Evolutionary conservation across 2,329 filamentous ascomycete species (phyloP).

Genomic region (Alternaria rosae): DNA sequence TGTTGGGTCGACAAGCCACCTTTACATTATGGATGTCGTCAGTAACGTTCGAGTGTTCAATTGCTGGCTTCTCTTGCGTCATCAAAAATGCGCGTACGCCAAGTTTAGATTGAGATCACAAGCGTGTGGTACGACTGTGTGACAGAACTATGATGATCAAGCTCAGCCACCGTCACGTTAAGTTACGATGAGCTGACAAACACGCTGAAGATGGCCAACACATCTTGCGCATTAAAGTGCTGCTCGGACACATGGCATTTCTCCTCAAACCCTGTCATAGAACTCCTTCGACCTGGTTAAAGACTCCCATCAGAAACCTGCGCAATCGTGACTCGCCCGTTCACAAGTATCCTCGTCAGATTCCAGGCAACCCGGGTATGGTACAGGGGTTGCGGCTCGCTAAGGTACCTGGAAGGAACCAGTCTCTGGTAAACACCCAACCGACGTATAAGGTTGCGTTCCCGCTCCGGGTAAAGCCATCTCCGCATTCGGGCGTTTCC

Average conservation of each 20-base stretch:
- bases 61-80: not conserved
- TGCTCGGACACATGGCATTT: not conserved
- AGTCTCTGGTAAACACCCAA: slow-evolving; percentile 22
- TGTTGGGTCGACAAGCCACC: not conserved
- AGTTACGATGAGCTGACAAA: not conserved
- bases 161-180: not conserved
- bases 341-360: slow-evolving; percentile 10
- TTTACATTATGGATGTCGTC: not conserved
- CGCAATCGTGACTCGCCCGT: slow-evolving; percentile 7
- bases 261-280: not conserved
- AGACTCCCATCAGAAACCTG: slow-evolving; percentile 1
- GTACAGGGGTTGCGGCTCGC: slow-evolving; percentile 25
- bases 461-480: slow-evolving; percentile 28
- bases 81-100: not conserved
- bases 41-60: not conserved
- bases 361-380: slow-evolving; percentile 14
- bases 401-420: slow-evolving; percentile 24
- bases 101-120: not conserved
- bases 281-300: slow-evolving; percentile 1
- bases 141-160: not conserved
- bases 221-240: not conserved
- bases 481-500: slow-evolving; percentile 29
- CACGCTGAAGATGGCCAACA: not conserved
- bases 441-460: slow-evolving; percentile 31
- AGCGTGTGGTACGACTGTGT: not conserved